Percentiles rank a stretch among this genome's conserved stretches.
Evolutionary conservation across 495 filamentous ascomycete genomes (phyloP).

Genomic region (Hypoxylon crocopeplum): DNA sequence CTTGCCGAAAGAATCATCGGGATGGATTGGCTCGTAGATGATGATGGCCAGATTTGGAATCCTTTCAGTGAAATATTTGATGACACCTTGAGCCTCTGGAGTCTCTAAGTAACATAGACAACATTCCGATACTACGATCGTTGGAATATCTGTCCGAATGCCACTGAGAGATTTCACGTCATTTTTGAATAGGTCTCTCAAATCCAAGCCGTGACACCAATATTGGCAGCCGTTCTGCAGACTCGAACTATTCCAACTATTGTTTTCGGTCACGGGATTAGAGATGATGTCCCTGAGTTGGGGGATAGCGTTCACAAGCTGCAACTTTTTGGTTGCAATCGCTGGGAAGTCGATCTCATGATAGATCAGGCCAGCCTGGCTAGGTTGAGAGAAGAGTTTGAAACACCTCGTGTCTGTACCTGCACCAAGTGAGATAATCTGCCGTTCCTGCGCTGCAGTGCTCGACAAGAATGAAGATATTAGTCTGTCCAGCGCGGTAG

Average conservation of each 20-base stretch:
- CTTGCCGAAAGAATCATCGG: slow-evolving; percentile 82
- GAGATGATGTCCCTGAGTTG: slow-evolving; percentile 42
- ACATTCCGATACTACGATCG: slow-evolving; percentile 89
- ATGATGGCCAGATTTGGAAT: slow-evolving; percentile 68
- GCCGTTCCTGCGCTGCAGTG: slow-evolving; percentile 57
- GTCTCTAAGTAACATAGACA: slow-evolving; percentile 87
- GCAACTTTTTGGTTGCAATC: slow-evolving; percentile 69
- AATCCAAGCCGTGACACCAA: slow-evolving; percentile 81
- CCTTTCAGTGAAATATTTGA: slow-evolving; percentile 68
- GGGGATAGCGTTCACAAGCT: slow-evolving; percentile 40
- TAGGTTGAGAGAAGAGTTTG: slow-evolving; percentile 60
- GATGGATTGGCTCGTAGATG: slow-evolving; percentile 88
- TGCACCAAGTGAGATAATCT: slow-evolving; percentile 93
- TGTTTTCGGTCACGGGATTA: slow-evolving; percentile 22
- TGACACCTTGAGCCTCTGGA: slow-evolving; percentile 63
- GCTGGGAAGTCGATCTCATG: slow-evolving; percentile 91
- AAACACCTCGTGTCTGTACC: slow-evolving; percentile 92
- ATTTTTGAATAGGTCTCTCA: slow-evolving; percentile 65
- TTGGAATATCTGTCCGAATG: slow-evolving; percentile 64
- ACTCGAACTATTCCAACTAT: slow-evolving; percentile 39
- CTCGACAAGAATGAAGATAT: slow-evolving; percentile 71
- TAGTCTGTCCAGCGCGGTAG: slow-evolving; percentile 82
- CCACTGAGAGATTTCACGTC: slow-evolving; percentile 32
- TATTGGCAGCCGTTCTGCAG: slow-evolving; percentile 54
- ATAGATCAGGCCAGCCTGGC: slow-evolving; percentile 65